Conservation (phyloP, 306 rosid genomes). For the Psophocarpus tetragonolobus region DNA sequence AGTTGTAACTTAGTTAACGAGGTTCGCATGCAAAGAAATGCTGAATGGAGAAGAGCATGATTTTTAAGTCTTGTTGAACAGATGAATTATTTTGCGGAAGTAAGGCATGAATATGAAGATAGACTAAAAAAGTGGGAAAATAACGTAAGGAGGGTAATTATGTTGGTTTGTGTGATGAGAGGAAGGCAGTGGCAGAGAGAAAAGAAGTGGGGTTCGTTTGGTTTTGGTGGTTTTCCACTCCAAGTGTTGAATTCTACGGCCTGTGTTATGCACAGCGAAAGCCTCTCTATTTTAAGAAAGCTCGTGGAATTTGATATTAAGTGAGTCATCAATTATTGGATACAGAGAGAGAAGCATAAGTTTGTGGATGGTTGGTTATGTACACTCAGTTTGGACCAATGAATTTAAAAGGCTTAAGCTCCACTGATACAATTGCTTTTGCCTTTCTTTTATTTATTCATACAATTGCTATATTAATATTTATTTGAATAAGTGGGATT, state of each 20-base stretch:
- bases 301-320: conserved; percentile 1
- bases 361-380: conserved; percentile 19
- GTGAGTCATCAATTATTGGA: not conserved
- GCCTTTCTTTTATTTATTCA: not conserved
- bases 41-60: not conserved
- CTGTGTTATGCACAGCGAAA: not conserved
- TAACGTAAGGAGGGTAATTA: not conserved
- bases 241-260: conserved; percentile 42
- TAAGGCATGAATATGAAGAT: not conserved
- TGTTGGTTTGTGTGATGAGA: conserved; percentile 4
- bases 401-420: not conserved
- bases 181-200: conserved; percentile 21
- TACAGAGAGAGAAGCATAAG: not conserved
- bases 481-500: no score
- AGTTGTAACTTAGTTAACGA: not conserved
- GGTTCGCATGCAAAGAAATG: not conserved
- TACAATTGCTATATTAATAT: no score
- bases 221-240: conserved; percentile 50
- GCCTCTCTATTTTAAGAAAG: conserved; percentile 41
- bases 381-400: not conserved
- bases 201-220: conserved; percentile 20
- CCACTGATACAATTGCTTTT: not conserved
- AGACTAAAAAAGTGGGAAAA: not conserved
- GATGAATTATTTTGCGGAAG: not conserved
- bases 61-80: not conserved